Percentiles rank a stretch among this genome's conserved stretches.
Conservation (phyloP, 2,329 filamentous ascomycete species). For the Aureobasidium pullulans region DNA sequence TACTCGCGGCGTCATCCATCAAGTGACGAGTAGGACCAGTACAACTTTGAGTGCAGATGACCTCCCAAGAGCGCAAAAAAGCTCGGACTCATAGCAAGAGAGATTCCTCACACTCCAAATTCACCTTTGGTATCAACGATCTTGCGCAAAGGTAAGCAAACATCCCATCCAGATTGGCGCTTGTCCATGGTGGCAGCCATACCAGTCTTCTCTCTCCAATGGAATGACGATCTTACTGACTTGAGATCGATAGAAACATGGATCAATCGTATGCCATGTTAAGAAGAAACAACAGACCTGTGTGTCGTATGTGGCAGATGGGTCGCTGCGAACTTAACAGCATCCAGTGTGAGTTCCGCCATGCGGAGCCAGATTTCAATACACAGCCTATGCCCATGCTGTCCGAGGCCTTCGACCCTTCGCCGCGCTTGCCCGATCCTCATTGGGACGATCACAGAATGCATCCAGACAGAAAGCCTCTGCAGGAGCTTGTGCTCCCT, state of each 20-base stretch:
- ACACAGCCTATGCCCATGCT: background rate
- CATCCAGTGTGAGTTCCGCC: conserved; percentile 5
- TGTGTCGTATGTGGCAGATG: conserved; percentile 1
- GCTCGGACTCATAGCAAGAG: background rate
- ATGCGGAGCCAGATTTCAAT: background rate
- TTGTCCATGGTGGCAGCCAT: background rate
- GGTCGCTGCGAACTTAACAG: conserved; percentile 3
- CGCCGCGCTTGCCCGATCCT: background rate
- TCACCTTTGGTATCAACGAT: background rate
- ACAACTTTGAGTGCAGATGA: background rate
- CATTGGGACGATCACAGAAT: background rate
- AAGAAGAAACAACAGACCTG: background rate
- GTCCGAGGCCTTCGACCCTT: background rate
- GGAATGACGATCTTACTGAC: conserved; percentile 1
- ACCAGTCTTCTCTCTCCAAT: background rate
- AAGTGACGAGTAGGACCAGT: background rate
- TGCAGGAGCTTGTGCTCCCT: background rate
- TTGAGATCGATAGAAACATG: background rate
- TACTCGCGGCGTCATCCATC: background rate
- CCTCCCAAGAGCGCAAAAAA: background rate
- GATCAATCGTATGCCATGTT: background rate
- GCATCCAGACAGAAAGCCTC: background rate
- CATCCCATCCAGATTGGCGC: background rate
- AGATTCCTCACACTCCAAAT: background rate
- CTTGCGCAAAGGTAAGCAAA: conserved; percentile 1